These are phyloP conservation scores for Dothistroma septosporum DNA, from an alignment of 2,329 filamentous ascomycete species.

Conservation along the genomic window DNA sequence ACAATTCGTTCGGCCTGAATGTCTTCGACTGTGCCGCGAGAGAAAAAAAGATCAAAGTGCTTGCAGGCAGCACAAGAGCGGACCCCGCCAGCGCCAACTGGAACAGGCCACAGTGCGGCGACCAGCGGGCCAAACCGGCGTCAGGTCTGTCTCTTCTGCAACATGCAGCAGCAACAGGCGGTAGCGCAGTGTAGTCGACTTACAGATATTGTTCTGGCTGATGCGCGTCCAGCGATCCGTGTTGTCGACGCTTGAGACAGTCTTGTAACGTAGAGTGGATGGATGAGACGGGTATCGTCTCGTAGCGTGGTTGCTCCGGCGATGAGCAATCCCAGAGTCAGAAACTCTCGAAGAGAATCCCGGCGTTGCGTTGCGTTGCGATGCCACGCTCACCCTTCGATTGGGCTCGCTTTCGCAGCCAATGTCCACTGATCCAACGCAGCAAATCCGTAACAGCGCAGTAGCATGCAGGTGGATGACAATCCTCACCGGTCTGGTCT, in stretches of 20 bases:
- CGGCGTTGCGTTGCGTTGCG: background rate
- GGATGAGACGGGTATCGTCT: background rate
- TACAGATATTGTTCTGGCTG: background rate
- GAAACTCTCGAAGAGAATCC: background rate
- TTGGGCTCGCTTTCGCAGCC: conserved; percentile 7
- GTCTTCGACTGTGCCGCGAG: background rate
- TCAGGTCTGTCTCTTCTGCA: background rate
- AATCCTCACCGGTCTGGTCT: conserved; percentile 3
- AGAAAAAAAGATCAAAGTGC: background rate
- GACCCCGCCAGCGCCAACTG: background rate
- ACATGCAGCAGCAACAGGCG: background rate
- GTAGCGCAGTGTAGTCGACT: background rate
- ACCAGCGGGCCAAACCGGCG: conserved; percentile 3
- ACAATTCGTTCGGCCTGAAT: background rate
- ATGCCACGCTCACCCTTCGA: background rate
- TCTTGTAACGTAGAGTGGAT: background rate
- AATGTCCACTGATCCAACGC: conserved; percentile 4
- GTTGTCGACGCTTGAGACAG: background rate
- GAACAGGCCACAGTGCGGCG: background rate
- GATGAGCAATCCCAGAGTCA: conserved; percentile 1
- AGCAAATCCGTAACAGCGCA: conserved; percentile 1
- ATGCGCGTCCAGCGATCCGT: background rate
- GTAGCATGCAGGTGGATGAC: background rate
- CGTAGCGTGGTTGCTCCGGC: background rate
- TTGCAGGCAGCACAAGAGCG: background rate